Conservation (phyloP, 2,329 filamentous ascomycete species). For the Golovinomyces cichoracearum region DNA sequence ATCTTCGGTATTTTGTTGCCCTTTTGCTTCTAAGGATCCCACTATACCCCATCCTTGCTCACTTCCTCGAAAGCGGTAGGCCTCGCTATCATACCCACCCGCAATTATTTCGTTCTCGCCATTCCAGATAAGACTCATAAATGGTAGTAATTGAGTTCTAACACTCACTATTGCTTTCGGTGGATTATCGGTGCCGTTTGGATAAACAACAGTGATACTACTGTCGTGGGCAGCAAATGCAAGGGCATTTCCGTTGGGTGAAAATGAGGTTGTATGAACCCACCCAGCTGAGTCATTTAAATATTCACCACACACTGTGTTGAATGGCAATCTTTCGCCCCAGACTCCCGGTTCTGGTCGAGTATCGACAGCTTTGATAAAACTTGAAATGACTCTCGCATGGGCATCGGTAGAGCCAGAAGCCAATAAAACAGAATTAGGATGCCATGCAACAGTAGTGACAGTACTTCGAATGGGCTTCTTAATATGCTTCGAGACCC, state of each 20-base stretch:
- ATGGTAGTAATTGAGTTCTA: slow-evolving; percentile 69
- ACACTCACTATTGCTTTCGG: slow-evolving; percentile 76
- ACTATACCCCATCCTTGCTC: slow-evolving; percentile 60
- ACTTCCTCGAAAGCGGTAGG: slow-evolving; percentile 63
- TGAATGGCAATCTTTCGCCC: slow-evolving; percentile 91
- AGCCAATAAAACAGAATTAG: slow-evolving; percentile 82
- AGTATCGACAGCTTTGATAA: slow-evolving; percentile 81
- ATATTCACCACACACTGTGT: slow-evolving; percentile 92
- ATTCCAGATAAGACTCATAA: slow-evolving; percentile 81
- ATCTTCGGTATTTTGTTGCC: slow-evolving; percentile 18
- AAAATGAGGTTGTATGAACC: slow-evolving; percentile 85
- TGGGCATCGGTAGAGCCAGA: slow-evolving; percentile 95
- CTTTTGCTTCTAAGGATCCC: slow-evolving; percentile 56
- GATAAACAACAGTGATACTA: slow-evolving; percentile 90
- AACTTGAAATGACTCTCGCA: slow-evolving; percentile 77
- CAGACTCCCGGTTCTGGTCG: slow-evolving; percentile 68
- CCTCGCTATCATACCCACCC: slow-evolving; percentile 72
- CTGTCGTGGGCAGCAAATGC: slow-evolving; percentile 90
- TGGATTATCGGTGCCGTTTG: slow-evolving; percentile 67
- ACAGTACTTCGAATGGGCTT: slow-evolving; percentile 96
- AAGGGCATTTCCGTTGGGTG: slow-evolving; percentile 71
- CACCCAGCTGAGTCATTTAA: slow-evolving; percentile 90
- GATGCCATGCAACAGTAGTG: slow-evolving; percentile 86
- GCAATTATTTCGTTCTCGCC: slow-evolving; percentile 81
- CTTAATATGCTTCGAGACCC: slow-evolving; percentile 98